A percentile compares a stretch with the other conserved stretches of the same genome.
Conservation (phyloP, 805 yeast species). For the Scheffersomyces ergatensis region DNA sequence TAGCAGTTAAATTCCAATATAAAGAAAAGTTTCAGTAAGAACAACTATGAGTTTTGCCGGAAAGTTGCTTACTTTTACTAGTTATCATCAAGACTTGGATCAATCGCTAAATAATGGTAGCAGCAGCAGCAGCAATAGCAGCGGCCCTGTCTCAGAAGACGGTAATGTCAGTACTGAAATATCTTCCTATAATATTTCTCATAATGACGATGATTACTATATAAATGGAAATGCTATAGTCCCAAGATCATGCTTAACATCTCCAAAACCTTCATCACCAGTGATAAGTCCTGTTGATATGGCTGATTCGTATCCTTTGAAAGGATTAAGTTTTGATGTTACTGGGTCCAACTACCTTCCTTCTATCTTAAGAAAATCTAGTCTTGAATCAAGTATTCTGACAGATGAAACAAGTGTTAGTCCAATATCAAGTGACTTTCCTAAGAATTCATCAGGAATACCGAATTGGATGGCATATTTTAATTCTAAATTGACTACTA, state of each 20-base stretch:
- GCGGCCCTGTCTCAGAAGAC: too few relatives aligned
- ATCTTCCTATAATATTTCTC: too few relatives aligned
- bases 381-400: background rate
- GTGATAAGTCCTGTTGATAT: background rate
- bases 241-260: background rate
- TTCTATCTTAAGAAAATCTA: background rate
- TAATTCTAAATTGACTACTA: background rate
- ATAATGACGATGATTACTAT: too few relatives aligned
- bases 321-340: background rate
- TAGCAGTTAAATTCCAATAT: too few relatives aligned
- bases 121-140: too few relatives aligned
- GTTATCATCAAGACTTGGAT: too few relatives aligned
- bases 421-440: background rate
- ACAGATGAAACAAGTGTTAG: background rate
- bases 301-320: background rate
- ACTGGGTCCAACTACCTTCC: background rate
- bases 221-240: background rate
- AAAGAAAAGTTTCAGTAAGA: too few relatives aligned
- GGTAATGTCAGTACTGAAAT: too few relatives aligned
- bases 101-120: too few relatives aligned
- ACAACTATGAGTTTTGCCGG: too few relatives aligned
- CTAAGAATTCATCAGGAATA: background rate
- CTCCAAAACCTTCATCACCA: background rate
- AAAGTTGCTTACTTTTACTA: too few relatives aligned
- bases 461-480: background rate